A percentile compares a stretch with the other conserved stretches of the same genome.
These are phyloP conservation scores for Saturnispora saitoi DNA, from an alignment of 805 yeast species.

Conservation along the genomic window DNA sequence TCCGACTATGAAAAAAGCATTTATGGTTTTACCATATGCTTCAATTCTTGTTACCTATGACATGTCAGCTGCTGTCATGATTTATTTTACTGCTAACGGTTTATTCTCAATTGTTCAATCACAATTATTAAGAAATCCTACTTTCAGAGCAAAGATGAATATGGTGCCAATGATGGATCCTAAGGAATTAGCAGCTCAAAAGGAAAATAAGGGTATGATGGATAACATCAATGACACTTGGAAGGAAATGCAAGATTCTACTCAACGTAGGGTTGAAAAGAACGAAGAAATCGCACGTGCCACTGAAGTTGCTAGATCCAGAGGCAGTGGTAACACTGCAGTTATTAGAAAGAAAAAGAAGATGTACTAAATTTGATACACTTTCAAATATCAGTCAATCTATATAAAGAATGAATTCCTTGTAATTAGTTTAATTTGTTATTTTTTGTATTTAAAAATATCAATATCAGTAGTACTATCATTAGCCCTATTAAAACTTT, in stretches of 20 bases:
- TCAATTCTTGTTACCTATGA: constrained; percentile 87
- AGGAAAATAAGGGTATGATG: constrained; percentile 24
- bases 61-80: constrained; percentile 74
- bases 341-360: constrained; percentile 22
- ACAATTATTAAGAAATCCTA: constrained; percentile 46
- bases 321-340: constrained; percentile 21
- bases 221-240: constrained; percentile 26
- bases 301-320: constrained; percentile 21
- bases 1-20: constrained; percentile 46
- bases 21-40: constrained; percentile 67
- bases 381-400: not conserved
- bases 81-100: constrained; percentile 81
- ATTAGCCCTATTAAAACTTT: too few relatives aligned
- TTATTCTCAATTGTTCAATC: constrained; percentile 68
- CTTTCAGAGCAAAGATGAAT: constrained; percentile 48
- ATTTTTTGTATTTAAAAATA: not conserved
- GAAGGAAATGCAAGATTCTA: constrained; percentile 26
- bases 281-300: constrained; percentile 25
- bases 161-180: constrained; percentile 43
- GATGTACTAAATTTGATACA: not conserved
- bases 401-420: not conserved
- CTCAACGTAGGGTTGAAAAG: constrained; percentile 20
- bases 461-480: not conserved
- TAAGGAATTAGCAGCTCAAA: constrained; percentile 14
- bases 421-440: not conserved